Evolutionary conservation across 2,329 filamentous ascomycete species (phyloP), one percentile per base, ranked within the genome.

Genomic region (Cylindrodendrum hubeiense): DNA sequence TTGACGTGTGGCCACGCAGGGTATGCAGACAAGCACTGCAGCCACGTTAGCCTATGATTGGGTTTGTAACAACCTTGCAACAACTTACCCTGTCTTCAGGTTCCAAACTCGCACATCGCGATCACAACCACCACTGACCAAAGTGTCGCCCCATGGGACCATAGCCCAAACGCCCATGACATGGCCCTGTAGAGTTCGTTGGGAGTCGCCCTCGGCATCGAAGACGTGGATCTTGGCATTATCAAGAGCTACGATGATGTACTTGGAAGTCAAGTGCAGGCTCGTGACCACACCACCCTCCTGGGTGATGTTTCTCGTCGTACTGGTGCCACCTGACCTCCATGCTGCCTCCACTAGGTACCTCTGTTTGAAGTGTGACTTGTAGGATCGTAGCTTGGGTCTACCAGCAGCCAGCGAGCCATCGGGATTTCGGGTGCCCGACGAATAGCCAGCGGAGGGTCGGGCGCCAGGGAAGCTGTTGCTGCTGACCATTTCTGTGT

Each of bases 131-230:
- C 96, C 96, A 74, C 94, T 98, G 65, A 99, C 96, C 66, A 99
- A 86, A 57, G 93, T 92, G 78, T 99, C 95, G 65, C 93, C 95
- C 93, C 95, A 98, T 7, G 96, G 96, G 24, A 99, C 94, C 95
- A 99, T 98, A 52, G 96, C 96, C 96, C 96, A 99, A 21, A 99
- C 96, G 43, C 96, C 96, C 96, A 99, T 99, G 47, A 98, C 93
- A 82, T 99, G 96, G 12, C 96, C 96, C 76, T 96, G 92, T 28
- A 99, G 83, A 3, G 94, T 97, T 78, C 94, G 93, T 73, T 97
- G 90, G 69, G 94, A 90, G 72, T 94, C 91, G 34, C 96, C 96
- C 71, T 96, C 90, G 1, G 94, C 95, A 78, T 98, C 93, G 77
- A 98, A 99, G 26, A 99, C 95, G 79, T 99, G 96, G 49, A 99